Base-by-base conservation (phyloP, 2,329 filamentous ascomycete species). In the Fusarium denticulatum region DNA sequence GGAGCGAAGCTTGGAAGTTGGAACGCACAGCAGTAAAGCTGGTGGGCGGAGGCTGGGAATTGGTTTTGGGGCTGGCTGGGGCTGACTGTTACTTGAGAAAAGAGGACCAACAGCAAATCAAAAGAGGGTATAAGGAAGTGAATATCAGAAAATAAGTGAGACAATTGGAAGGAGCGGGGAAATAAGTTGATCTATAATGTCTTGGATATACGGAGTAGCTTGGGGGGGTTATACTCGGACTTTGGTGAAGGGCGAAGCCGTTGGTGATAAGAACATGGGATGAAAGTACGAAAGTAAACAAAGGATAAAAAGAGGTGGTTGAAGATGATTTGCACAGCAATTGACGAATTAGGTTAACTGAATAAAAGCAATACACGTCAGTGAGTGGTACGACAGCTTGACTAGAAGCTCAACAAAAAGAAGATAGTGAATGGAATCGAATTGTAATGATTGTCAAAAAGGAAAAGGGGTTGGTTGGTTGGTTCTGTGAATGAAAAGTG, bases 21-120 rank as follows among this genome's bases (percentile, higher is more conserved):
- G 72, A 74, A 73, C 72, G 71, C 43, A 72, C 58, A 74, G 71
- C 50, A 68, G 71, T 60, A 61, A 55, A 72, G 61, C 63, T 58
- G 60, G 46, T 36, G 45, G 52, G 69, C 52, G 71, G 68, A 70
- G 69, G 69, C 61, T 63, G 71, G 71, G 69, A 60, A 26, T 37
- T 67, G 28, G 43, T 40, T 60, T 63, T 57, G 47, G 39, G 59
- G 56, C 50, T 56, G 55, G 42, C 43, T 67, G 66, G 39, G 49
- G 70, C 70, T 65, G 60, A 58, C 60, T 40, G 61, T 30, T 42
- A 36, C 59, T 67, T 40, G 32, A 52, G n/a, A 45, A 59, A 40
- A 16, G 45, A 47, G 37, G 49, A 56, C 36, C 40, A 70, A 36
- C 50, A 62, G 52, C 39, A 61, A 65, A 40, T 59, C 46, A 60